A percentile compares a stretch with the other conserved stretches of the same genome.
Evolutionary conservation across 108 stramenopile genomes (phyloP).

Genomic region (Cyclotella baltica): DNA sequence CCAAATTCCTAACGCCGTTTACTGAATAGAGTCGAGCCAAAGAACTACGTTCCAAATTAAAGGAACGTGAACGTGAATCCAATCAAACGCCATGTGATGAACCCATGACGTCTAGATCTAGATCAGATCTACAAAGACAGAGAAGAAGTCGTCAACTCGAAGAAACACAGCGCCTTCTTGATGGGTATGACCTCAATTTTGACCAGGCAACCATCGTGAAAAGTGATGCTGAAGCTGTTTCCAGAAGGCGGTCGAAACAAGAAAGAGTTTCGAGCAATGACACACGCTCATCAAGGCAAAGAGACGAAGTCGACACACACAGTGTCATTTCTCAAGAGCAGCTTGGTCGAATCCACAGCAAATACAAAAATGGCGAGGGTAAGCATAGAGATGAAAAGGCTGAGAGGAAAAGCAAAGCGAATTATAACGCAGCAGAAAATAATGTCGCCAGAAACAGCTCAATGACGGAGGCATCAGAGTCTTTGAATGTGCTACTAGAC

Average conservation of each 20-base stretch:
- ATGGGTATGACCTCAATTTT: constrained; percentile 27
- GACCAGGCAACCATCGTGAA: neutral
- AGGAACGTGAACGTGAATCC: constrained; percentile 13
- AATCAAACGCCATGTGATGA: neutral
- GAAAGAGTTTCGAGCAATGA: neutral
- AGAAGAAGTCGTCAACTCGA: constrained; percentile 44
- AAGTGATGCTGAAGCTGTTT: neutral
- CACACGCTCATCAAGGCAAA: constrained; percentile 1
- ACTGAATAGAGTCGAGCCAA: constrained; percentile 31
- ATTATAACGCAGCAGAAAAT: neutral
- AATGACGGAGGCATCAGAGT: neutral
- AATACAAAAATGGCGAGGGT: neutral
- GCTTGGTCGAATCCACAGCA: constrained; percentile 24
- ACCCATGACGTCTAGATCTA: constrained; percentile 17
- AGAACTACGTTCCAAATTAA: constrained; percentile 43
- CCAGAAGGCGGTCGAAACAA: neutral
- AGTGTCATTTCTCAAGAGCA: constrained; percentile 32
- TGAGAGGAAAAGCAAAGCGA: neutral
- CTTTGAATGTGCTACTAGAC: neutral
- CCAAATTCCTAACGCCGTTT: neutral
- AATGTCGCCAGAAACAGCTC: neutral
- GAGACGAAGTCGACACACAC: neutral
- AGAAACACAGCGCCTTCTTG: constrained; percentile 45
- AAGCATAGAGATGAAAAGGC: neutral
- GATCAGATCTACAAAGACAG: constrained; percentile 42